Evolutionary conservation across 106 monocot genomes (phyloP).

Genomic region (Platanthera guangdongensis): DNA sequence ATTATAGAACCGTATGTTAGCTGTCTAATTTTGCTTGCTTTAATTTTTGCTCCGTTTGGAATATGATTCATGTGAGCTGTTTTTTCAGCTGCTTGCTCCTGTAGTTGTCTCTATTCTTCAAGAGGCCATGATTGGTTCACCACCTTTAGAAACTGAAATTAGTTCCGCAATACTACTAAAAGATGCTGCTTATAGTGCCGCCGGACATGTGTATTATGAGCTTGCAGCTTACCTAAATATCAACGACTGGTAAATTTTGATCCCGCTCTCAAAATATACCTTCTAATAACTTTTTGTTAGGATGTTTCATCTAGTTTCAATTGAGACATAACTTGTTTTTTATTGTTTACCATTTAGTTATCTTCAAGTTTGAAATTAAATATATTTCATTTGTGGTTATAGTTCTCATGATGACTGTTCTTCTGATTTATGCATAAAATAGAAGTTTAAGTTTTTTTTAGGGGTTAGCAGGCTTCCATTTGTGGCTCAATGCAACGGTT

Average conservation of each 20-base stretch:
- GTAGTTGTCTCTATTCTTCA: slow-evolving; percentile 87
- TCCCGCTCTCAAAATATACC: background rate
- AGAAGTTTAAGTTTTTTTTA: background rate
- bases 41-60: background rate
- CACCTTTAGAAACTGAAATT: slow-evolving; percentile 63
- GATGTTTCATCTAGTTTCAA: background rate
- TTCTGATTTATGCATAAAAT: background rate
- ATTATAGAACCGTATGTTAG: slow-evolving; percentile 64
- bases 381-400: background rate
- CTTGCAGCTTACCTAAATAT: slow-evolving; percentile 88
- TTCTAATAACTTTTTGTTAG: background rate
- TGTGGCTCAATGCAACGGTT: background rate
- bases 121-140: slow-evolving; percentile 67
- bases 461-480: background rate
- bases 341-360: background rate
- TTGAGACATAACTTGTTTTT: background rate
- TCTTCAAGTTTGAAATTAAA: background rate
- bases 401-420: background rate
- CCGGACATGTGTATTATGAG: slow-evolving; percentile 98
- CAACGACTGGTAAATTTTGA: slow-evolving; percentile 55
- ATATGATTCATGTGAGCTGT: slow-evolving; percentile 9
- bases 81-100: slow-evolving; percentile 66
- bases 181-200: slow-evolving; percentile 95
- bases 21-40: background rate
- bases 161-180: slow-evolving; percentile 86